Base-by-base conservation (phyloP, 225 moss, liverwort and hornwort species). In the Sphagnum tenellum region DNA sequence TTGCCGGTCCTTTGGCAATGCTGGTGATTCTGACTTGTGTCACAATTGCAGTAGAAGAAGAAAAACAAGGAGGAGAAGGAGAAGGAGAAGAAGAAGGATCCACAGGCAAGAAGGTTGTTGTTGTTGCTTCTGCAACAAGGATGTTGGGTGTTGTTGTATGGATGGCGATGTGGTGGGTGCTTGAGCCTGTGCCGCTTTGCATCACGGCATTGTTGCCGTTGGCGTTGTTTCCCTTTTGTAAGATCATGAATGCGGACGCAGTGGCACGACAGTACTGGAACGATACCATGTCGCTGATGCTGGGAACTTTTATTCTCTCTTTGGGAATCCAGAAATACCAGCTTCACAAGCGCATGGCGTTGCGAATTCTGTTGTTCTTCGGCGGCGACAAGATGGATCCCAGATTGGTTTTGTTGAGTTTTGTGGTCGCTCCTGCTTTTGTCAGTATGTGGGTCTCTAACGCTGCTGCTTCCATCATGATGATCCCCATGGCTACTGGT, bases 361-460 rank as follows among this genome's bases (percentile, higher is more conserved):
- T 98, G 48, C 89, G 82, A 60, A 82, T 78, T 44, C 83, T 98
- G 7, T 78, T 98, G 12, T 54, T 67, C 7, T 76, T 85, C 50
- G 92, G 96, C 1, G 96, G 96, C n/a, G 74, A 86, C 62, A 79
- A 75, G 63, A 98, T 98, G 96, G 74, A 90, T 54, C 92, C 96
- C 4, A 78, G 90, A 44, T 67, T 86, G 4, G 76, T 98, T 44
- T 69, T 98, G 1, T 66, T 89, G 29, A 92, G 92, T 7, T 90
- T 98, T 74, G 84, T 88, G 58, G 84, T 69, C 0, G 96, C 88
- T 44, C 90, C 96, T 3, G 89, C 88, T 3, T 90, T 98, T 60
- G 79, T 98, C 11, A 98, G 96, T 70, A 87, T 98, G 92, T 98
- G 88, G 85, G 92, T 98, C 82, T 78, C 96, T 70, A 98, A 98